phyloP scores from a whole-genome alignment of 208 protist species.

The Naegleria fowleri region DNA sequence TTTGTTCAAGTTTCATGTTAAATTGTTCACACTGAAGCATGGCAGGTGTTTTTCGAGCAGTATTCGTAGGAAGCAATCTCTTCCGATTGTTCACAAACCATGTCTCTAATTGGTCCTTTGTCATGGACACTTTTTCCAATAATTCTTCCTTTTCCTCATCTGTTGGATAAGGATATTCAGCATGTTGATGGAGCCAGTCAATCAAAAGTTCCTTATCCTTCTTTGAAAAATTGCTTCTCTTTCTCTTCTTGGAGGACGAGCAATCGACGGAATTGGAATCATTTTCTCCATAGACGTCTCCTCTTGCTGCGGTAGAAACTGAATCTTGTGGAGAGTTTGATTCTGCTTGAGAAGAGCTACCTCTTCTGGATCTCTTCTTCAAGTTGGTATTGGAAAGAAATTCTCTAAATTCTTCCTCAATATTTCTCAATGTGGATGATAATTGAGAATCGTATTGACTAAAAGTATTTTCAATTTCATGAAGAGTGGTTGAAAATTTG shows the following conservation, averaged over 20 bases:
- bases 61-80: neutral
- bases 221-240: neutral
- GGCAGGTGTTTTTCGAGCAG: neutral
- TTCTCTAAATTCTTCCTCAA: neutral
- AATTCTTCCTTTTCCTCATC: constrained; percentile 45
- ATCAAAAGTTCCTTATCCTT: neutral
- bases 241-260: neutral
- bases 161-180: constrained; percentile 45
- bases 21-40: neutral
- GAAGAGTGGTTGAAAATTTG: neutral
- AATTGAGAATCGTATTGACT: neutral
- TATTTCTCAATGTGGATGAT: neutral
- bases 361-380: neutral
- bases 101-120: constrained; percentile 44
- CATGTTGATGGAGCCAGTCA: constrained; percentile 30
- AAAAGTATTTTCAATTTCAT: neutral
- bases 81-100: constrained; percentile 47
- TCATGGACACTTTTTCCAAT: constrained; percentile 25
- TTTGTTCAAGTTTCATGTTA: neutral
- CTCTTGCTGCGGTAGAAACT: neutral
- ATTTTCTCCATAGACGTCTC: too few relatives aligned
- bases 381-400: neutral
- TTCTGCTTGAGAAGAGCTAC: neutral
- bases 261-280: neutral
- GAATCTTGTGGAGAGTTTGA: neutral